These are phyloP conservation scores for Rhizopus microsporus DNA, from an alignment of 371 early-diverging fungal genomes.

Conservation along the genomic window DNA sequence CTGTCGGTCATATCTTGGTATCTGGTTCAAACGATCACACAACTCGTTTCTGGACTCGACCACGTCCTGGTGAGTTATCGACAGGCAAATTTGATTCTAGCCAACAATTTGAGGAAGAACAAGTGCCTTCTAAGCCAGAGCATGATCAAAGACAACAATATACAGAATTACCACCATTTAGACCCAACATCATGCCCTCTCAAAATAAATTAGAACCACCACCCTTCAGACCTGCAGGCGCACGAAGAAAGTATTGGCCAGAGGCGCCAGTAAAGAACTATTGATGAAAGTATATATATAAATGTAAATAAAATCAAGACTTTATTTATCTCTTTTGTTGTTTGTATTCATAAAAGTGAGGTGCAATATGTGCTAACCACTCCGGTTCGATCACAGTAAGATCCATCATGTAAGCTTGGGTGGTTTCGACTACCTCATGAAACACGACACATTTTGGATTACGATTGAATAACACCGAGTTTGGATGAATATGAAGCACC, in stretches of 20 bases:
- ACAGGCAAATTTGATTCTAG: slow-evolving; percentile 63
- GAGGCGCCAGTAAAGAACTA: slow-evolving; percentile 25
- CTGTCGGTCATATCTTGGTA: slow-evolving; percentile 96
- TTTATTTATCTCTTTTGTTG: slow-evolving; percentile 9
- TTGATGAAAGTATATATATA: not conserved
- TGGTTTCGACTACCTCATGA: slow-evolving; percentile 79
- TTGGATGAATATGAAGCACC: slow-evolving; percentile 70
- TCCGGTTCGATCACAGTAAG: slow-evolving; percentile 69
- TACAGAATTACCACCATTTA: slow-evolving; percentile 48
- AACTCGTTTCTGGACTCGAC: slow-evolving; percentile 98
- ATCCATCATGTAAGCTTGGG: slow-evolving; percentile 73
- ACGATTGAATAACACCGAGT: slow-evolving; percentile 74
- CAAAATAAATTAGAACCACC: slow-evolving; percentile 43
- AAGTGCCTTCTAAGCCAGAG: slow-evolving; percentile 27
- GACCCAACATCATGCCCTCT: slow-evolving; percentile 40
- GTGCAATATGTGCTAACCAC: slow-evolving; percentile 74
- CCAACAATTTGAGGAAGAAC: slow-evolving; percentile 55
- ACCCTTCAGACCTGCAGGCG: slow-evolving; percentile 37
- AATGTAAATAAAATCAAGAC: not conserved
- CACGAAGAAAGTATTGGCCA: slow-evolving; percentile 12
- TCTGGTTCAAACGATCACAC: slow-evolving; percentile 98
- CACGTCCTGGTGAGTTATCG: slow-evolving; percentile 87
- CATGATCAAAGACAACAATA: slow-evolving; percentile 39
- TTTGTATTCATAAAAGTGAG: slow-evolving; percentile 59
- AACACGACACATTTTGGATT: slow-evolving; percentile 80